Conservation (phyloP, 2,329 filamentous ascomycete species). For the Aspergillus pseudonomiae region DNA sequence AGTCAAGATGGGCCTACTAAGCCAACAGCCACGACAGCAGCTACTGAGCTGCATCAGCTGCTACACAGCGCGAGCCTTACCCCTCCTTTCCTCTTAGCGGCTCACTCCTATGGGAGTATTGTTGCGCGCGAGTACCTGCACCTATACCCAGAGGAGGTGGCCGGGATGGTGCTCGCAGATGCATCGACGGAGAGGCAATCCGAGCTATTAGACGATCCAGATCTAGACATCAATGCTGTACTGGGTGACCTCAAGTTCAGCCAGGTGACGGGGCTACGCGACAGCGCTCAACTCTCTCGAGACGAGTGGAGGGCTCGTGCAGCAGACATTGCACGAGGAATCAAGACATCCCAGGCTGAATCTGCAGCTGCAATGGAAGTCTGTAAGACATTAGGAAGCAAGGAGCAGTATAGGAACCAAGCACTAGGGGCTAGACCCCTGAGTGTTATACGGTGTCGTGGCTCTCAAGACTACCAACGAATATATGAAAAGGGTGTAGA, state of each 20-base stretch:
- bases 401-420: slow-evolving; percentile 34
- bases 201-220: slow-evolving; percentile 35
- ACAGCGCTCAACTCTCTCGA: slow-evolving; percentile 30
- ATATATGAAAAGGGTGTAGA: slow-evolving; percentile 38
- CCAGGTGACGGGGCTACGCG: slow-evolving; percentile 35
- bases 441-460: slow-evolving; percentile 41
- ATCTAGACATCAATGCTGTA: slow-evolving; percentile 35
- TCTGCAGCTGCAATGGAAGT: slow-evolving; percentile 23
- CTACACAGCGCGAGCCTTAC: slow-evolving; percentile 24
- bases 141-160: slow-evolving; percentile 30
- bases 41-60: slow-evolving; percentile 35
- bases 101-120: slow-evolving; percentile 46
- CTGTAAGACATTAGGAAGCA: slow-evolving; percentile 31
- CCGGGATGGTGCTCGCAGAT: slow-evolving; percentile 43
- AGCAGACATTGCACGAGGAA: slow-evolving; percentile 31
- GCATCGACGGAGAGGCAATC: slow-evolving; percentile 38
- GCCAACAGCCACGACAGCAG: slow-evolving; percentile 29
- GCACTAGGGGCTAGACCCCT: slow-evolving; percentile 35
- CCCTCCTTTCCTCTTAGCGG: slow-evolving; percentile 39
- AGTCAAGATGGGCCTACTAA: slow-evolving; percentile 29
- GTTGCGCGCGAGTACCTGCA: slow-evolving; percentile 45
- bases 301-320: slow-evolving; percentile 40
- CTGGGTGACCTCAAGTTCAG: slow-evolving; percentile 35
- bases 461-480: slow-evolving; percentile 34
- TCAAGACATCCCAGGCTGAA: slow-evolving; percentile 26